Evolutionary conservation across 495 filamentous ascomycete species (phyloP).

Genomic region (Coniosporium apollinis): DNA sequence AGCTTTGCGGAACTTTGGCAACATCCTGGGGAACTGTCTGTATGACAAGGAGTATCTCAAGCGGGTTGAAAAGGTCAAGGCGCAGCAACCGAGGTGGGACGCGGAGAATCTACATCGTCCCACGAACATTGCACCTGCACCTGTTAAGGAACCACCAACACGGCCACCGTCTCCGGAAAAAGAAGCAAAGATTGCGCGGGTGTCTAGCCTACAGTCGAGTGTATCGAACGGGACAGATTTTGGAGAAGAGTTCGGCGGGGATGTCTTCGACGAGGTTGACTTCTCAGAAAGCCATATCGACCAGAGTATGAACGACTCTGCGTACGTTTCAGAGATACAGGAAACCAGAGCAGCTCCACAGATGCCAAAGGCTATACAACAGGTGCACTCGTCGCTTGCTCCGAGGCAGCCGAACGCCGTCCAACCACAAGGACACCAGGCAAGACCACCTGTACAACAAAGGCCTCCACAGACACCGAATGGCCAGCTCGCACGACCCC

Average conservation of each 20-base stretch:
- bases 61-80: constrained; percentile 71
- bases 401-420: constrained; percentile 11
- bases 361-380: too few relatives aligned
- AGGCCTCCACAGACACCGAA: constrained; percentile 13
- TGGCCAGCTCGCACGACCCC: background rate
- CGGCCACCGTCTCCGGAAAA: constrained; percentile 12
- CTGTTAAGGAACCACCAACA: too few relatives aligned
- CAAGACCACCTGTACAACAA: constrained; percentile 10
- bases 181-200: constrained; percentile 8
- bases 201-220: constrained; percentile 10
- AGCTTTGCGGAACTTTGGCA: constrained; percentile 80
- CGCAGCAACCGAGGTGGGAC: constrained; percentile 49
- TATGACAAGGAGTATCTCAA: constrained; percentile 89
- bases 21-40: constrained; percentile 89
- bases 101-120: constrained; percentile 65
- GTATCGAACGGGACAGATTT: constrained; percentile 13
- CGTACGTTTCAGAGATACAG: too few relatives aligned
- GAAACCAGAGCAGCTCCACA: too few relatives aligned
- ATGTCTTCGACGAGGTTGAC: constrained; percentile 23
- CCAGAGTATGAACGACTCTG: too few relatives aligned
- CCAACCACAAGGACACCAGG: constrained; percentile 3
- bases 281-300: constrained; percentile 14
- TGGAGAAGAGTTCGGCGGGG: constrained; percentile 59
- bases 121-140: constrained; percentile 52
- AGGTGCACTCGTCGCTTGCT: constrained; percentile 19